A percentile compares a stretch with the other conserved stretches of the same genome.
Evolutionary conservation across 108 stramenopile species (phyloP).

Genomic region (Cyclotella cryptica): DNA sequence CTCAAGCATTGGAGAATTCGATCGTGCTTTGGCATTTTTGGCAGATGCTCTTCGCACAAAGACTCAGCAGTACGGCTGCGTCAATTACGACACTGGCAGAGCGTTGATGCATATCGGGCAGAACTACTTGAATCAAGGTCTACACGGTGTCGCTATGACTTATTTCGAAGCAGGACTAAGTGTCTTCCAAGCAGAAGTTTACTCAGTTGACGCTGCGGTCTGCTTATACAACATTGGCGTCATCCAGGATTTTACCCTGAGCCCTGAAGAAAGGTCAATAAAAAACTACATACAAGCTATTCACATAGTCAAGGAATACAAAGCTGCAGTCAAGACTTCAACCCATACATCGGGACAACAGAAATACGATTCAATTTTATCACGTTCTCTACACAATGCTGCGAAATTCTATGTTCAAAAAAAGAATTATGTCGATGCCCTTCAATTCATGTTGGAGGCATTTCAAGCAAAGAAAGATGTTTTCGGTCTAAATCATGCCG

Average conservation of each 20-base stretch:
- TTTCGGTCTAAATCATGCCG: conserved; percentile 31
- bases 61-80: conserved; percentile 33
- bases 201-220: conserved; percentile 34
- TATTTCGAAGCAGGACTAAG: conserved; percentile 62
- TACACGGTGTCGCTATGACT: conserved; percentile 15
- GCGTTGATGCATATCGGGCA: conserved; percentile 56
- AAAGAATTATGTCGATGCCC: conserved; percentile 22
- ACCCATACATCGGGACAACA: not conserved
- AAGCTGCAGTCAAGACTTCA: not conserved
- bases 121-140: conserved; percentile 37
- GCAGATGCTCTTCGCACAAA: conserved; percentile 53
- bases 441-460: conserved; percentile 43
- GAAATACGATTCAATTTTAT: conserved; percentile 17
- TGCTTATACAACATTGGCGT: conserved; percentile 51
- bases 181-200: conserved; percentile 18
- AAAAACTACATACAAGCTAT: conserved; percentile 40
- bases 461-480: conserved; percentile 29
- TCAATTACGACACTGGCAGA: conserved; percentile 48
- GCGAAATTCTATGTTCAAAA: conserved; percentile 26
- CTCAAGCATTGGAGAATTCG: conserved; percentile 22
- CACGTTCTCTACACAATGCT: conserved; percentile 42
- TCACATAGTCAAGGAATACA: conserved; percentile 31
- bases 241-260: conserved; percentile 24
- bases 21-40: conserved; percentile 48
- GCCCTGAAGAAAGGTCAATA: conserved; percentile 24